Evolutionary conservation across 1,139 yeast genomes (phyloP), one percentile per base, ranked within the genome.

Genomic region (Yamadazyma blattariae): DNA sequence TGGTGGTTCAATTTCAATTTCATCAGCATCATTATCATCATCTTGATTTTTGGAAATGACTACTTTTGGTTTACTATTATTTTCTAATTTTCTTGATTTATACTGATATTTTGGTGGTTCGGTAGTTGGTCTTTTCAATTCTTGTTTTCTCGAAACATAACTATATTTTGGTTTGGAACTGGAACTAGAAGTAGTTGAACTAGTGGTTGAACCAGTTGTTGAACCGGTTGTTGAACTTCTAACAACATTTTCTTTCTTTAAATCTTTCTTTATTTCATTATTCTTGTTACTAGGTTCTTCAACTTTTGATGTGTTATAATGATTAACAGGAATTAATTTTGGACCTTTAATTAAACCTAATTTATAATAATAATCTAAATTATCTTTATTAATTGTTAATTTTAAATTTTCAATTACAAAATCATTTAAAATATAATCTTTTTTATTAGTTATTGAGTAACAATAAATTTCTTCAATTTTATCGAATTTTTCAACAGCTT

Each of bases 271-370:
- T 9, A 11, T 10, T 26, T 6, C 9, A 5, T 14, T 16, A 20
- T 24, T 25, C 11, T 13, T 25, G 14, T 13, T 25, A 8, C 19
- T 6, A 7, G 4, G 25, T 6, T 23, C 24, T 17, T 25, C 4
- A 10, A 20, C 10, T 6, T 17, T 15, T 5, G 21, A 10, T n/a
- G 21, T 22, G 21, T 32, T 29, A 17, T 33, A 30, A 12, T 23
- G 16, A 3, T 22, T 10, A 4, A 23, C 32, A 14, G 33, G 21
- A n/a, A 30, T 40, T 24, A 66, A 50, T 17, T 40, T 52, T 1
- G 71, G 69, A 1, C 73, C 74, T 27, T 50, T 44, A 2, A 66
- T 59, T 40, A 65, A 48, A 1, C 75, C 75, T 32, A 55, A 48
- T 20, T 42, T 41, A 40, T 54, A 50, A 38, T 56, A 61, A 9